Evolutionary conservation across 345 rosid species (phyloP).

Genomic region (Linum lewisii): DNA sequence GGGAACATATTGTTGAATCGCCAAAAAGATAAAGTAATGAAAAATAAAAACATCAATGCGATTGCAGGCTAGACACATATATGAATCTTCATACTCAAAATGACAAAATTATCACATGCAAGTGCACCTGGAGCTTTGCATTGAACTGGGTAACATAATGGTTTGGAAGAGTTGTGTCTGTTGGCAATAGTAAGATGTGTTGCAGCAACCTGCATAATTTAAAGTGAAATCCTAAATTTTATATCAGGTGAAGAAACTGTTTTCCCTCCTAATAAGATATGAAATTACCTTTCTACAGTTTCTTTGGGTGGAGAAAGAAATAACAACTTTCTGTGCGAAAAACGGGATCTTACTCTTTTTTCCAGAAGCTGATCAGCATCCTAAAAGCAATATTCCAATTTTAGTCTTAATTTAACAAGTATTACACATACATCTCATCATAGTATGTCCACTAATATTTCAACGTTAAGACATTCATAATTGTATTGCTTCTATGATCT

Average conservation of each 20-base stretch:
- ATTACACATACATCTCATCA: not conserved
- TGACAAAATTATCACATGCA: constrained; percentile 1
- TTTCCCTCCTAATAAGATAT: not conserved
- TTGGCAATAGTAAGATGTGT: constrained; percentile 62
- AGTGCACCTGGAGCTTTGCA: constrained; percentile 63
- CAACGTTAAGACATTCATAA: too few relatives aligned
- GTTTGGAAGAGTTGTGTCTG: constrained; percentile 50
- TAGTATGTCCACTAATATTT: too few relatives aligned
- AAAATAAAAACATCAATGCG: too few relatives aligned
- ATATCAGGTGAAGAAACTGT: constrained; percentile 9
- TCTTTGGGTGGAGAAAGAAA: constrained; percentile 76
- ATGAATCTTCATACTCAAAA: not conserved
- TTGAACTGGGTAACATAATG: constrained; percentile 60
- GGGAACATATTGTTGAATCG: too few relatives aligned
- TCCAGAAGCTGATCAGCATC: constrained; percentile 96
- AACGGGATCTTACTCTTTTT: constrained; percentile 91
- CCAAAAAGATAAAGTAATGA: too few relatives aligned
- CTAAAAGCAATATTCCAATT: constrained; percentile 23
- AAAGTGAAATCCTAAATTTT: constrained; percentile 5
- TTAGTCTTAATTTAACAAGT: not conserved
- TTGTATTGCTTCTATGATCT: too few relatives aligned
- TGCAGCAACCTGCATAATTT: constrained; percentile 60
- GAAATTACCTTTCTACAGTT: constrained; percentile 51
- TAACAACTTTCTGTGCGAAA: constrained; percentile 72
- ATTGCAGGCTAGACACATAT: too few relatives aligned